Evolutionary conservation across 2,329 filamentous ascomycete genomes (phyloP), one percentile per base, ranked within the genome.

Genomic region (Aspergillus versicolor): DNA sequence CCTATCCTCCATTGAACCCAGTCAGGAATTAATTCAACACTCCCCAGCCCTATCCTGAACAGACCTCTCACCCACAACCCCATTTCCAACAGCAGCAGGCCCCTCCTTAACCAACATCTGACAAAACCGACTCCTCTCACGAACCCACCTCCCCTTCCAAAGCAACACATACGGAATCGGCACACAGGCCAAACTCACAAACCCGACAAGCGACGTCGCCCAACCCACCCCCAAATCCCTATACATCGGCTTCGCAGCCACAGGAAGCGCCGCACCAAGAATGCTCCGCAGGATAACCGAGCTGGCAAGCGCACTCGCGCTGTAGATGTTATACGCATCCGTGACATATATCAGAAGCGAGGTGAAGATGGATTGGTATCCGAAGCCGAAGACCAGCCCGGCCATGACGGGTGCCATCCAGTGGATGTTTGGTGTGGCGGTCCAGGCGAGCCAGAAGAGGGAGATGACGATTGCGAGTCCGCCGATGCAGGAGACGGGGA

Each of bases 401-500:
- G 84, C 83, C 9, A 87, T 67, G 66, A 86, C 82, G 3, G 86
- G 85, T 2, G 77, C 79, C 9, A 79, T 78, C 67, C 83, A 86
- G 48, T 80, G 75, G 6, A 85, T 71, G 6, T 69, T 71, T 0
- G 71, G 56, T 5, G 73, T 75, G 2, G 85, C 77, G 1, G 82
- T 80, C 81, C 82, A 88, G 19, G 84, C 86, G 15, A 88, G 79
- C 87, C 58, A 84, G 70, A 61, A 88, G 12, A 71, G 60, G 21
- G 64, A 66, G 44, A 67, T 77, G 32, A 84, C 79, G 1, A 85
- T 82, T 42, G 89, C 75, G 0, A 88, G 88, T 0, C 89, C 88
- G 1, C 88, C 89, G 17, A 90, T 65, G 67, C 85, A 88, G 4
- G 88, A 89, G 2, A 92, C 77, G 0, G 90, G 89, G 0, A 93